Percentiles rank a stretch among this genome's conserved stretches.
Evolutionary conservation across 108 stramenopile species (phyloP).

Genomic region (Cyclotella sp.): DNA sequence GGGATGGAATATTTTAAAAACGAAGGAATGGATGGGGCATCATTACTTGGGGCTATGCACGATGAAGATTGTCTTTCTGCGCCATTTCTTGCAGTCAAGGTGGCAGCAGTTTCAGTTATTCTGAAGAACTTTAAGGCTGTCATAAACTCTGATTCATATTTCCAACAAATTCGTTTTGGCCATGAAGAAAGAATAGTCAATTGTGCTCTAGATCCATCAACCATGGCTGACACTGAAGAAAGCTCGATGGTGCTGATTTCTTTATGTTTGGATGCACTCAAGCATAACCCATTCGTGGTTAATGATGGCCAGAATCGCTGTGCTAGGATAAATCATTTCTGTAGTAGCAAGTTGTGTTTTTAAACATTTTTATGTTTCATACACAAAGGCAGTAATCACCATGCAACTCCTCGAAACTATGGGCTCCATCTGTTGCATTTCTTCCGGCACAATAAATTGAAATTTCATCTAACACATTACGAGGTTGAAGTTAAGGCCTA

Average conservation of each 20-base stretch:
- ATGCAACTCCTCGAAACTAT: too few species aligned
- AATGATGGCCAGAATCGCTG: neutral
- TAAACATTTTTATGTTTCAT: too few species aligned
- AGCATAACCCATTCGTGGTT: conserved; percentile 10
- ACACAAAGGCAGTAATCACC: too few species aligned
- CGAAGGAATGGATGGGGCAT: neutral
- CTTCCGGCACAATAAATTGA: too few species aligned
- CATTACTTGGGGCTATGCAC: neutral
- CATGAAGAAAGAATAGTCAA: neutral
- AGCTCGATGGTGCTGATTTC: conserved; percentile 10
- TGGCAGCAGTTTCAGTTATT: conserved; percentile 15
- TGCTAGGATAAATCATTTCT: neutral
- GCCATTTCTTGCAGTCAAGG: conserved; percentile 23
- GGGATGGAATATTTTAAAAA: conserved; percentile 9
- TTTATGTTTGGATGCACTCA: conserved; percentile 28
- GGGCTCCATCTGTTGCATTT: too few species aligned
- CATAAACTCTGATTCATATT: conserved; percentile 12
- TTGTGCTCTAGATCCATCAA: neutral
- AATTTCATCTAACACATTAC: too few species aligned
- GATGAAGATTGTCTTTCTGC: neutral
- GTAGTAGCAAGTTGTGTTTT: too few species aligned
- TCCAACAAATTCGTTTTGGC: neutral
- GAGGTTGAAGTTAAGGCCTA: too few species aligned
- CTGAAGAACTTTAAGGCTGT: conserved; percentile 25
- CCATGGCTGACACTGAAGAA: conserved; percentile 2